These are phyloP conservation scores for Yarrowia sp. DNA, from an alignment of 805 yeast genomes.

Conservation along the genomic window DNA sequence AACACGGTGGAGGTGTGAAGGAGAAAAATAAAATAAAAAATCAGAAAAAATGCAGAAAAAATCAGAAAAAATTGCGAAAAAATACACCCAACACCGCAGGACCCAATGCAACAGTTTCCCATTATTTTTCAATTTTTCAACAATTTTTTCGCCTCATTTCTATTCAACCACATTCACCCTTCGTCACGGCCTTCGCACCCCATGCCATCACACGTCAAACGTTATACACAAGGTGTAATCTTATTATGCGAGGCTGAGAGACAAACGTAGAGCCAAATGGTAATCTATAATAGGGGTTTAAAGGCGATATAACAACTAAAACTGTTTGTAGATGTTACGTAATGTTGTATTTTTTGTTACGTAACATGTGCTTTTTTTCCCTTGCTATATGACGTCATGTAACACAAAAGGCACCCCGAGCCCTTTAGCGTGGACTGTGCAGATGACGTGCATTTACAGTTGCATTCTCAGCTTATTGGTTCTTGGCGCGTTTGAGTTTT, in stretches of 20 bases:
- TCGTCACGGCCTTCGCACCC: neutral
- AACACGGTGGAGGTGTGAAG: neutral
- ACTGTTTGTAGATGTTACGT: too few species aligned
- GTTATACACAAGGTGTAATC: neutral
- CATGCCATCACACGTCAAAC: constrained; percentile 20
- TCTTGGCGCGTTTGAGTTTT: constrained; percentile 14
- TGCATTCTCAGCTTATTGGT: constrained; percentile 21
- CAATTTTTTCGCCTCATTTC: too few species aligned
- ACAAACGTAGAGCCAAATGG: neutral
- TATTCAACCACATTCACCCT: too few species aligned
- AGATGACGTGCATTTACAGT: constrained; percentile 18
- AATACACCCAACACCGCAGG: neutral
- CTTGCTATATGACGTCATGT: neutral
- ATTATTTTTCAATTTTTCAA: too few species aligned
- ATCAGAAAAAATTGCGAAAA: neutral
- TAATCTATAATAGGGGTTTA: too few species aligned
- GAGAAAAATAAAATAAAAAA: neutral
- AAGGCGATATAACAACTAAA: too few species aligned
- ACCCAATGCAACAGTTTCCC: too few species aligned
- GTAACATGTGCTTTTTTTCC: too few species aligned
- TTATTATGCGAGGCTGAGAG: constrained; percentile 5
- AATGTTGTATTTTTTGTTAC: too few species aligned
- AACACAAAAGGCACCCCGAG: neutral
- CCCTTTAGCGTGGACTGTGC: constrained; percentile 1
- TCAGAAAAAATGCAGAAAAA: neutral